Evolutionary conservation across 176 grass and related monocot genomes (phyloP), one percentile per base, ranked within the genome.

Genomic region (Saccharum officinarum): DNA sequence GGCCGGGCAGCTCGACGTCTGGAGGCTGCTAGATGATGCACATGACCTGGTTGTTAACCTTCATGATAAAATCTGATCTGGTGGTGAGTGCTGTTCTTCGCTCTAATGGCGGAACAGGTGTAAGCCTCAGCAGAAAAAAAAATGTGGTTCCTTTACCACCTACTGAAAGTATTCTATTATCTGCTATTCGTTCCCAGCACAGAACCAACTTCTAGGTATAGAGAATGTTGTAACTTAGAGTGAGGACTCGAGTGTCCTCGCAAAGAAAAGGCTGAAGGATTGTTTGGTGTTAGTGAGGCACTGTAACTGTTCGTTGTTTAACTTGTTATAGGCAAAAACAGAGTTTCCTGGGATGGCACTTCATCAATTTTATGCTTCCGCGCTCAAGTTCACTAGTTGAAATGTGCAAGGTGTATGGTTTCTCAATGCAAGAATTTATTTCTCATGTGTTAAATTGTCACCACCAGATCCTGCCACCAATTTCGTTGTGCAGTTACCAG

Each of bases 21-120:
- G 95, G 95, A 92, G 93, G 80, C 91, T 98, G 20, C 83, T 98
- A 45, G 95, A 98, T 69, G 91, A 98, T 60, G 95, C 95, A 12
- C 93, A 98, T 75, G 91, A 95, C 77, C 89, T 98, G 50, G 87
- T 98, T 44, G 95, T 94, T 55, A 95, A 95, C 82, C 89, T 98
- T 44, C 89, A 98, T 31, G 91, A 98, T 85, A 98, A 95, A 86
- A 96, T 96, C 54, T 92, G 92, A 96, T 89, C 42, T 64, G 61
- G 65, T 22, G 80, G 84, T 54, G 57, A 55, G 44, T 37, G 8
- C 36, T 87, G 75, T 67, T 80, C 78, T 86, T 49, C 31, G 30
- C 46, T 40, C 39, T 78, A 12, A 31, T 1, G 28, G 52, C 22
- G 18, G 67, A 78, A 73, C 38, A 68, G 25, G 52, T 16, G 66